Percentiles rank a stretch among this genome's conserved stretches.
Evolutionary conservation across 768 basidiomycete genomes (phyloP).

Genomic region (Russula emetica): DNA sequence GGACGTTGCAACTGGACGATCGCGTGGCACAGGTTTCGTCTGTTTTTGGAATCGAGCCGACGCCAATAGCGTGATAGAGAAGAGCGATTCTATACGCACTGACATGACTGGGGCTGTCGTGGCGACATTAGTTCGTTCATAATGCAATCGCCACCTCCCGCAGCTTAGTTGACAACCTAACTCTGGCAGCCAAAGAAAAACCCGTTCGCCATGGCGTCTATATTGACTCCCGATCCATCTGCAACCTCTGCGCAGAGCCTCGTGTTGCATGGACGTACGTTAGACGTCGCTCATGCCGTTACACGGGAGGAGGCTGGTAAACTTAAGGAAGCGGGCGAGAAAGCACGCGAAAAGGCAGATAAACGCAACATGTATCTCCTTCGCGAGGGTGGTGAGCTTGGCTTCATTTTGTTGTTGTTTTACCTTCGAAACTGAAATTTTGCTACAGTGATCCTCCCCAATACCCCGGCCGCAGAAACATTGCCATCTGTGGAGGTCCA

Average conservation of each 20-base stretch:
- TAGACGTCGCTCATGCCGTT: constrained; percentile 88
- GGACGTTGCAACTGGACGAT: constrained; percentile 77
- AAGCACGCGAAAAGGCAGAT: constrained; percentile 81
- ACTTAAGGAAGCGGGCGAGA: constrained; percentile 85
- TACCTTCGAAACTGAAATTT: background rate
- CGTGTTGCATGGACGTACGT: constrained; percentile 87
- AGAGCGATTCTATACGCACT: constrained; percentile 64
- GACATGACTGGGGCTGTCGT: constrained; percentile 53
- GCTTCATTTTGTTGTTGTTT: background rate
- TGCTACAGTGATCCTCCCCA: constrained; percentile 78
- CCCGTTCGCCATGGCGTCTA: constrained; percentile 81
- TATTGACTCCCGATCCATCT: constrained; percentile 92
- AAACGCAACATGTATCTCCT: constrained; percentile 95
- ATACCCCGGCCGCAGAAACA: constrained; percentile 69
- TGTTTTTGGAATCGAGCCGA: constrained; percentile 95
- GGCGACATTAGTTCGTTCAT: constrained; percentile 27
- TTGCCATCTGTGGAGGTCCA: constrained; percentile 76
- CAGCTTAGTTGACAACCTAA: background rate
- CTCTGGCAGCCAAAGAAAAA: constrained; percentile 59
- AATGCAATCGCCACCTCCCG: background rate
- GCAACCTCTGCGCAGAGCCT: constrained; percentile 75
- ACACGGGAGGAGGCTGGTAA: constrained; percentile 84
- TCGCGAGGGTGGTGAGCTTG: constrained; percentile 80
- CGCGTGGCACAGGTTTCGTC: constrained; percentile 92
- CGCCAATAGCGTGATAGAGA: constrained; percentile 78